These are phyloP conservation scores for Diatrype stigma DNA, from an alignment of 2,329 filamentous ascomycete genomes.

Conservation along the genomic window DNA sequence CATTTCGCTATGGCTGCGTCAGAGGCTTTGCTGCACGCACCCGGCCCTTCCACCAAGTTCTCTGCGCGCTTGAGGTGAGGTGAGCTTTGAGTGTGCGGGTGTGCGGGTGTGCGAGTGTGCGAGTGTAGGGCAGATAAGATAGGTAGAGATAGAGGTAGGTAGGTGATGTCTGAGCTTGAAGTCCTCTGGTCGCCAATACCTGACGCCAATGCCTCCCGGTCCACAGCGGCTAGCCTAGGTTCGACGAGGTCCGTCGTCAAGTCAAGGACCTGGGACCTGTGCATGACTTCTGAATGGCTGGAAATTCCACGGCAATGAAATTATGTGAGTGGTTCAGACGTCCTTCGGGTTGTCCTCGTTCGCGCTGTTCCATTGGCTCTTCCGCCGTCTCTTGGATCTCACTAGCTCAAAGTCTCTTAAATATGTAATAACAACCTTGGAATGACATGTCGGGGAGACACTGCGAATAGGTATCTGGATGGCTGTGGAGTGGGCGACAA, in stretches of 20 bases:
- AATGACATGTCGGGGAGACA: background rate
- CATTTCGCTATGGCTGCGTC: conserved; percentile 13
- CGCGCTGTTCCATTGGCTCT: conserved; percentile 11
- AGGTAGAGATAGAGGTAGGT: too few species aligned
- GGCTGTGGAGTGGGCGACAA: background rate
- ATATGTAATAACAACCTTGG: background rate
- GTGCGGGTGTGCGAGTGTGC: too few species aligned
- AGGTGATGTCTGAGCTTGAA: too few species aligned
- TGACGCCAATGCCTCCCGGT: background rate
- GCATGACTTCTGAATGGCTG: conserved; percentile 11
- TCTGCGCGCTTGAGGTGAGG: too few species aligned
- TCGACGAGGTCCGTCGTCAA: conserved; percentile 3
- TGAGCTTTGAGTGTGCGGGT: too few species aligned
- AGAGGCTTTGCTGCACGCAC: conserved; percentile 4
- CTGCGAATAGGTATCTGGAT: too few species aligned
- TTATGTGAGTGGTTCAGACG: conserved; percentile 20
- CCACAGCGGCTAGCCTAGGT: background rate
- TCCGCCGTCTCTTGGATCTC: conserved; percentile 2
- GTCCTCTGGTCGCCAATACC: too few species aligned
- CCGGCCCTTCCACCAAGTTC: background rate
- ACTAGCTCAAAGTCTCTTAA: background rate
- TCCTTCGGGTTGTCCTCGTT: conserved; percentile 11
- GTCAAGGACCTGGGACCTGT: background rate
- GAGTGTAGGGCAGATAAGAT: too few species aligned
- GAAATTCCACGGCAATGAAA: conserved; percentile 16